phyloP scores from a whole-genome alignment of 2,329 filamentous ascomycete species.

The Aspergillus tamarii region DNA sequence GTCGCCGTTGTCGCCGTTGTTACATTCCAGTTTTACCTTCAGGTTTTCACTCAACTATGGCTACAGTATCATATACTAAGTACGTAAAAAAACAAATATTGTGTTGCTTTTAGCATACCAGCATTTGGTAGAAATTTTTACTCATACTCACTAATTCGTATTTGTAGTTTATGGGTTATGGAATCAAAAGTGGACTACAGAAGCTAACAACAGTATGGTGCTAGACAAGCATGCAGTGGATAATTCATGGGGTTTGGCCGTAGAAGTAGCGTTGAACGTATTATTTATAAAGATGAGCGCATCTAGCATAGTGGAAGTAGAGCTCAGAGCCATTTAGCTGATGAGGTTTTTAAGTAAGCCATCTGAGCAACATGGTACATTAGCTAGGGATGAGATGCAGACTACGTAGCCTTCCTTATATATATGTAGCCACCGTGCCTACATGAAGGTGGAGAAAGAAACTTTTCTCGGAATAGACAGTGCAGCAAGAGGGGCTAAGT shows the following conservation, averaged over 20 bases:
- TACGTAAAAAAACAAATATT: not conserved
- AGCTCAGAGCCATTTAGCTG: not conserved
- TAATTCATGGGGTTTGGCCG: too few relatives aligned
- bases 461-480: not conserved
- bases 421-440: not conserved
- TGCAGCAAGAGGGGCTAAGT: not conserved
- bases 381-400: too few relatives aligned
- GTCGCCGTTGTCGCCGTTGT: not conserved
- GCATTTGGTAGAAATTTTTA: not conserved
- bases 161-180: not conserved
- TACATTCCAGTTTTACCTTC: not conserved
- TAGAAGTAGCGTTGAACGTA: too few relatives aligned
- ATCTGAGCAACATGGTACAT: not conserved
- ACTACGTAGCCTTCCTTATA: not conserved
- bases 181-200: not conserved
- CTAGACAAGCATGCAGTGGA: too few relatives aligned
- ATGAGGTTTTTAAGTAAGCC: not conserved
- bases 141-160: not conserved
- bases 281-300: too few relatives aligned
- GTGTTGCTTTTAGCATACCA: not conserved
- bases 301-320: not conserved
- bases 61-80: not conserved
- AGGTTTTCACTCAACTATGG: not conserved
- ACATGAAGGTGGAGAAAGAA: not conserved
- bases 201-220: not conserved